Evolutionary conservation across 2,329 filamentous ascomycete species (phyloP).

Genomic region (Shiraia sp.): DNA sequence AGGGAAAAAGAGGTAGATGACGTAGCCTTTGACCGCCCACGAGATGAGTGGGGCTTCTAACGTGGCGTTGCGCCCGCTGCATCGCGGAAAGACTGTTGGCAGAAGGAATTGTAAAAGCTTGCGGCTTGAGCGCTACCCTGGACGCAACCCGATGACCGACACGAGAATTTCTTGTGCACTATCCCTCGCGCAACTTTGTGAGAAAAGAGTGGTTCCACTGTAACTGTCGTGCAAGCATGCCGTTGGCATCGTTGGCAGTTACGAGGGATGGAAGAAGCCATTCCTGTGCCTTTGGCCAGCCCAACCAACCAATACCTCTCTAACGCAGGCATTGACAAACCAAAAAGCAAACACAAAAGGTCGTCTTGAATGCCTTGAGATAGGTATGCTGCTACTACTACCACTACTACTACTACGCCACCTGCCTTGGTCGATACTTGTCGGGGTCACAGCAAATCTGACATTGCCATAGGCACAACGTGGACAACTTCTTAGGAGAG

Average conservation of each 20-base stretch:
- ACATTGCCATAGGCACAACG: conserved; percentile 15
- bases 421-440: conserved; percentile 15
- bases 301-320: too few species aligned
- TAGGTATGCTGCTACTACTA: too few species aligned
- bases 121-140: conserved; percentile 27
- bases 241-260: too few species aligned
- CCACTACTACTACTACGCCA: too few species aligned
- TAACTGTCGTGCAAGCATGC: too few species aligned
- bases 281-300: too few species aligned
- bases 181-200: background rate
- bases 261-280: too few species aligned
- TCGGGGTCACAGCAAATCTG: too few species aligned
- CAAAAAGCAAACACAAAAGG: too few species aligned
- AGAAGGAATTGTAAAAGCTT: conserved; percentile 18
- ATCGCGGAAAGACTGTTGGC: conserved; percentile 28
- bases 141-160: background rate
- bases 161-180: conserved; percentile 1
- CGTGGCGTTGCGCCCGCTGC: conserved; percentile 43
- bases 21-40: conserved; percentile 38
- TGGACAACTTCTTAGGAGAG: conserved; percentile 19
- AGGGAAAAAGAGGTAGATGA: conserved; percentile 37
- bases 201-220: too few species aligned
- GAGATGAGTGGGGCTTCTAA: conserved; percentile 42
- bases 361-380: too few species aligned
- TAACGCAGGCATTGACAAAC: too few species aligned